Evolutionary conservation across 257 asterid species (phyloP).

Genomic region (Solanum piurae): DNA sequence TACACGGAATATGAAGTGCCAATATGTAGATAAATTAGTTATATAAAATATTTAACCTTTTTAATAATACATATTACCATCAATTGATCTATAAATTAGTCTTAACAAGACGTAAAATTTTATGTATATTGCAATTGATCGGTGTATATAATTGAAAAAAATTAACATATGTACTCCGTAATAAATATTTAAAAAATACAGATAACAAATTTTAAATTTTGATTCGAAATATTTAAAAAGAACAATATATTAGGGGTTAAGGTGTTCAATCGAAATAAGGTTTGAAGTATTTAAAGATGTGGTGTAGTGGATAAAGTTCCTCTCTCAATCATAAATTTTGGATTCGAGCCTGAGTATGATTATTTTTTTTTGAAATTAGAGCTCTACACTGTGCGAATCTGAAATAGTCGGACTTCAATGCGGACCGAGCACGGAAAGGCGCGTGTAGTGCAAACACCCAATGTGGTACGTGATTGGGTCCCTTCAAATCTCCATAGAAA

Average conservation of each 20-base stretch:
- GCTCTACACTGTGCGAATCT: accelerated
- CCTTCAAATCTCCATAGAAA: conserved; percentile 5
- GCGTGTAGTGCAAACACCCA: background rate
- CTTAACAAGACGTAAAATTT: background rate
- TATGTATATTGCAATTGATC: background rate
- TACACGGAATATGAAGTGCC: background rate
- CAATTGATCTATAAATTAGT: background rate
- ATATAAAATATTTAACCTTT: too few species aligned
- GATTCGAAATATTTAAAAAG: background rate
- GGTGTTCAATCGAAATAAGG: too few species aligned
- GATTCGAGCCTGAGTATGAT: background rate
- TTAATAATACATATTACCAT: background rate
- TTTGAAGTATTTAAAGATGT: too few species aligned
- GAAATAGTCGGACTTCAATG: background rate
- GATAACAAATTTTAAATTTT: too few species aligned
- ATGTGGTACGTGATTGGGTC: background rate
- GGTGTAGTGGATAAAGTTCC: background rate
- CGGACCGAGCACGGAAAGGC: background rate
- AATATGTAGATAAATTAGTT: too few species aligned
- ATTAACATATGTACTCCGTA: background rate
- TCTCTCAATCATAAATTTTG: background rate
- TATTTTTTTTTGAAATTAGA: too few species aligned
- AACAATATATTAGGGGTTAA: background rate
- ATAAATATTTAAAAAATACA: too few species aligned
- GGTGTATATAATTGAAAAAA: background rate